phyloP scores from a whole-genome alignment of 1,284 basidiomycete species.

The Ceratobasidium sp. region DNA sequence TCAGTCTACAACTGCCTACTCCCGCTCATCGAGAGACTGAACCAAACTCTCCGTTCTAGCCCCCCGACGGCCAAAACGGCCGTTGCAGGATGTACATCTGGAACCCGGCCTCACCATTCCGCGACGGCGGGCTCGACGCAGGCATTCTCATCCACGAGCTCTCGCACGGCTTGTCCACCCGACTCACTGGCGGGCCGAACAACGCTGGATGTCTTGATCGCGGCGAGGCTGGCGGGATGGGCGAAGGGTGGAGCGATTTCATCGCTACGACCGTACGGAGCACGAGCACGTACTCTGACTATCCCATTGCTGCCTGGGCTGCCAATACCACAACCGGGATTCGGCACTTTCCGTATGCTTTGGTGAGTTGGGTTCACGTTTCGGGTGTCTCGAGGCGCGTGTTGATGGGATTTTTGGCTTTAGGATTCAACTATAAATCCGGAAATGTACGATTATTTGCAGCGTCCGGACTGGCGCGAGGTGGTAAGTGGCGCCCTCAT shows the following conservation, averaged over 20 bases:
- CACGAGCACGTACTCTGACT: slow-evolving; percentile 58
- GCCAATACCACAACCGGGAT: slow-evolving; percentile 62
- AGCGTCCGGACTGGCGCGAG: slow-evolving; percentile 60
- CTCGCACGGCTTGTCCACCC: slow-evolving; percentile 66
- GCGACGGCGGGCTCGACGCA: slow-evolving; percentile 66
- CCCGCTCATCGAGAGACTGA: neutral
- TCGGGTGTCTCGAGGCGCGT: neutral
- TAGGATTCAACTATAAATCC: slow-evolving; percentile 63
- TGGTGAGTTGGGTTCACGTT: slow-evolving; percentile 45
- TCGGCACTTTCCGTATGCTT: slow-evolving; percentile 63
- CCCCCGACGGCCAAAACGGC: slow-evolving; percentile 61
- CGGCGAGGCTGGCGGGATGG: slow-evolving; percentile 68
- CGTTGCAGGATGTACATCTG: slow-evolving; percentile 68
- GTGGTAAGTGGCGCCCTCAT: slow-evolving; percentile 49
- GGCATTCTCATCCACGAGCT: slow-evolving; percentile 62
- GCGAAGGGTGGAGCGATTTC: slow-evolving; percentile 60
- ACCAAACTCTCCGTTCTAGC: slow-evolving; percentile 61
- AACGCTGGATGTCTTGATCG: slow-evolving; percentile 65
- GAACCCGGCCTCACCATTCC: slow-evolving; percentile 62
- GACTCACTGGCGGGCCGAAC: slow-evolving; percentile 66
- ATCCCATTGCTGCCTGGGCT: slow-evolving; percentile 66
- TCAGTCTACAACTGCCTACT: slow-evolving; percentile 5
- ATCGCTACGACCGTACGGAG: slow-evolving; percentile 61
- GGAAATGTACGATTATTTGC: slow-evolving; percentile 65
- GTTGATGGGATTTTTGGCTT: neutral